phyloP scores from a whole-genome alignment of 768 basidiomycete genomes.

The Trametes gibbosa region DNA sequence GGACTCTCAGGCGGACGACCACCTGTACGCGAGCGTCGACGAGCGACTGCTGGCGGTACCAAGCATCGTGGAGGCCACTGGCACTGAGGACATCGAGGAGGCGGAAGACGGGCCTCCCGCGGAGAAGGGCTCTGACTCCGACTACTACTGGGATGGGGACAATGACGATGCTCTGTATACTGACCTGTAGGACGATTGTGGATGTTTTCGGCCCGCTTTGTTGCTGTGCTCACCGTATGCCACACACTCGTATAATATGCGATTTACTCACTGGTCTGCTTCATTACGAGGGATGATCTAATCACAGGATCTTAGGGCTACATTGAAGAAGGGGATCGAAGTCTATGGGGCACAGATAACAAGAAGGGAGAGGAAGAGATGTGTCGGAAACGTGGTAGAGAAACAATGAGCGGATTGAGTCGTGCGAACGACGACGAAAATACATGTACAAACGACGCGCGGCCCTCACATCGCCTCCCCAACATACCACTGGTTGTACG shows the following conservation, averaged over 20 bases:
- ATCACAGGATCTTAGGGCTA: neutral
- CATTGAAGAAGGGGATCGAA: neutral
- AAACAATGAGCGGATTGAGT: neutral
- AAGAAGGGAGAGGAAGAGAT: neutral
- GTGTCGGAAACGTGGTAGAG: neutral
- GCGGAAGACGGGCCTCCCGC: constrained; percentile 1
- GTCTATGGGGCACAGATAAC: neutral
- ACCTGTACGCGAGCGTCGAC: neutral
- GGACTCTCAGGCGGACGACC: neutral
- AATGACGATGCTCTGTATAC: constrained; percentile 2
- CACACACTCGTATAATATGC: neutral
- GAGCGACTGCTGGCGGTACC: neutral
- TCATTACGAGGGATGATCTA: neutral
- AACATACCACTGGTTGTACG: constrained; percentile 9
- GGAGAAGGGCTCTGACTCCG: constrained; percentile 12
- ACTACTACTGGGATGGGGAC: constrained; percentile 16
- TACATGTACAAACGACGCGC: neutral
- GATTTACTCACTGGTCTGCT: neutral
- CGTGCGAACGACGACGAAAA: neutral
- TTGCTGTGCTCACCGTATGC: neutral
- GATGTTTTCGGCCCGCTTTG: neutral
- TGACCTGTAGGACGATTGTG: neutral
- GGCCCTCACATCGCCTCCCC: constrained; percentile 7
- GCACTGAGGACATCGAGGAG: neutral
- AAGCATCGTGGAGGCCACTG: neutral